These are phyloP conservation scores for Dipteronia sinensis DNA, from an alignment of 345 rosid species.

Conservation along the genomic window DNA sequence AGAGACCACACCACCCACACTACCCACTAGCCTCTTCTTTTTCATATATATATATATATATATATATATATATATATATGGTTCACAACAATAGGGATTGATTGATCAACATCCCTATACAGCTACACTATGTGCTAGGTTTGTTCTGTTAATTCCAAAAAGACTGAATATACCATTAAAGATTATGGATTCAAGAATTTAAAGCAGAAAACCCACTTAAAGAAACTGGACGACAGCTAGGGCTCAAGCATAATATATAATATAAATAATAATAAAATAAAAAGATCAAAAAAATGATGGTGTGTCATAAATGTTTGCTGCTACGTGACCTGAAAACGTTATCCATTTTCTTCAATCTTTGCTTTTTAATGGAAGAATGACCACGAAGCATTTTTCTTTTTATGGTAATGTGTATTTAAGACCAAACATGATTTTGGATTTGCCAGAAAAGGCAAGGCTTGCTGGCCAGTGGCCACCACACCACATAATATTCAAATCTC, in stretches of 20 bases:
- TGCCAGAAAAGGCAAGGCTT: slow-evolving; percentile 21
- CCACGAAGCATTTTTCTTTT: slow-evolving; percentile 28
- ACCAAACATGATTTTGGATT: slow-evolving; percentile 21
- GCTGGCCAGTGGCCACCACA: too few species aligned
- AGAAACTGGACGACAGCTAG: too few species aligned
- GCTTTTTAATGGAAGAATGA: slow-evolving; percentile 26
- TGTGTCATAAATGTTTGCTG: slow-evolving; percentile 15
- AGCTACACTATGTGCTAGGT: background rate
- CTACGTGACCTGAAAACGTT: background rate
- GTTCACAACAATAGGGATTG: background rate
- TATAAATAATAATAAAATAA: too few species aligned
- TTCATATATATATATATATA: too few species aligned
- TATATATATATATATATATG: too few species aligned
- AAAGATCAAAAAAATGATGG: background rate
- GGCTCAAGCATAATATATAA: background rate
- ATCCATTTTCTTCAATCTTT: slow-evolving; percentile 7
- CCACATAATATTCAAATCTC: background rate
- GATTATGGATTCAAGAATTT: slow-evolving; percentile 1
- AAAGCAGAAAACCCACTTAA: slow-evolving; percentile 2
- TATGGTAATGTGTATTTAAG: slow-evolving; percentile 25
- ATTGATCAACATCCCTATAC: background rate
- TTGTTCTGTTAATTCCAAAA: background rate
- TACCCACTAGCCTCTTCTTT: background rate
- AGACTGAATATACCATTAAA: background rate
- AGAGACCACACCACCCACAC: background rate